Conservation (phyloP, 208 protist genomes). For the Wallacemonas collosoma region DNA sequence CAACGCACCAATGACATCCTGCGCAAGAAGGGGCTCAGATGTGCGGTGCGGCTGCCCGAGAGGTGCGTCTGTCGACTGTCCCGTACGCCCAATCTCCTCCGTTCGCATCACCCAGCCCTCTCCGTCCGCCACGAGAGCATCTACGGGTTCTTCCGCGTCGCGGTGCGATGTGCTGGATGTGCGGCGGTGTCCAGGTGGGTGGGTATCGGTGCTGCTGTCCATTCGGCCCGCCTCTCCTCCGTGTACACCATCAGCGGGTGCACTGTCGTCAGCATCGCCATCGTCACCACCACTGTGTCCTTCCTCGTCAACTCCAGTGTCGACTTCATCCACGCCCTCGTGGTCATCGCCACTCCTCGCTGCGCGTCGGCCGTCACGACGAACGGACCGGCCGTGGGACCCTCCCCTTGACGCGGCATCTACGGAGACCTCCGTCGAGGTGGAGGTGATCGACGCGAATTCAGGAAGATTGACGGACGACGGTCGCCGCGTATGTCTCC, state of each 20-base stretch:
- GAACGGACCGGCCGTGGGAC: not conserved
- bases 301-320: not conserved
- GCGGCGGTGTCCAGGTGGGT: not conserved
- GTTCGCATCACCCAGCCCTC: not conserved
- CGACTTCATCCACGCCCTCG: not conserved
- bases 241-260: too few species aligned
- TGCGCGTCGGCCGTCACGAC: not conserved
- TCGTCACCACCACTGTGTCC: not conserved
- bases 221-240: too few species aligned
- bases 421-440: not conserved
- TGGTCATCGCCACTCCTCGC: not conserved
- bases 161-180: too few species aligned
- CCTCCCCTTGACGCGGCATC: not conserved
- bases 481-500: not conserved
- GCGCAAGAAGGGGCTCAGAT: too few species aligned
- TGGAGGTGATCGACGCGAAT: slow-evolving; percentile 6
- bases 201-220: not conserved
- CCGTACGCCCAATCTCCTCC: not conserved
- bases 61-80: not conserved
- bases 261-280: not conserved
- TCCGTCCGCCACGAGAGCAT: not conserved
- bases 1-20: too few species aligned
- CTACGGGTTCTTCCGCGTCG: not conserved
- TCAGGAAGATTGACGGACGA: slow-evolving; percentile 10
- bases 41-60: too few species aligned